Evolutionary conservation across 768 basidiomycete genomes (phyloP), one percentile per base, ranked within the genome.

Genomic region (Termitomyces heimii): DNA sequence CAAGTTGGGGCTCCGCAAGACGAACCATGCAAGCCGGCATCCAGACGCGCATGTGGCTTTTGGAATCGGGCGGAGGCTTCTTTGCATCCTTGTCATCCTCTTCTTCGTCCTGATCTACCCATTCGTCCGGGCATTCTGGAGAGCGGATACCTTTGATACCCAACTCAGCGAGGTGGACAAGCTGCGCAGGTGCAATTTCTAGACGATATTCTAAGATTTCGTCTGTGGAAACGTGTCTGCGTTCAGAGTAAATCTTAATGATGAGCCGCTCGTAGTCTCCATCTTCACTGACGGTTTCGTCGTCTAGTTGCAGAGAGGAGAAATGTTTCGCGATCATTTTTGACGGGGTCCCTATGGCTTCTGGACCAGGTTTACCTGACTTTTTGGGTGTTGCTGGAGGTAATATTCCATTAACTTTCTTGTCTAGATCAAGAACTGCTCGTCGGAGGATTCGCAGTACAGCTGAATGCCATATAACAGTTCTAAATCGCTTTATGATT

Each of bases 401-500:
- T 18, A 34, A 14, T 12, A 7, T 46, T 43, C 7, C 47, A 29
- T 4, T 46, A 14, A 24, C 40, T 45, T 44, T 65, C 5, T 59
- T 67, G 54, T 87, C 84, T 9, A 68, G 50, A 42, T 84, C 75
- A 26, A 92, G 58, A 1, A 81, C 81, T 2, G 76, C 42, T 9
- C 39, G 39, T 39, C 39, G 39, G n/a, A 39, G 39, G 39, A 39
- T 39, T 14, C 39, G 39, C 13, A 90, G 73, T 8, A 90, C 78
- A 12, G 84, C 81, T 0, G 85, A 83, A 16, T 83, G 84, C 89
- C 93, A 97, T 18, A 94, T 78, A 4, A 92, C 81, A 0, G 84
- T 89, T 65, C 89, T 78, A 66, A 95, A 94, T 12, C 92, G 85
- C 61, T 91, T 91, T 62, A 90, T 79, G 55, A 96, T 91, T 2